These are phyloP conservation scores for Russula compacta DNA, from an alignment of 768 basidiomycete genomes.

Conservation along the genomic window DNA sequence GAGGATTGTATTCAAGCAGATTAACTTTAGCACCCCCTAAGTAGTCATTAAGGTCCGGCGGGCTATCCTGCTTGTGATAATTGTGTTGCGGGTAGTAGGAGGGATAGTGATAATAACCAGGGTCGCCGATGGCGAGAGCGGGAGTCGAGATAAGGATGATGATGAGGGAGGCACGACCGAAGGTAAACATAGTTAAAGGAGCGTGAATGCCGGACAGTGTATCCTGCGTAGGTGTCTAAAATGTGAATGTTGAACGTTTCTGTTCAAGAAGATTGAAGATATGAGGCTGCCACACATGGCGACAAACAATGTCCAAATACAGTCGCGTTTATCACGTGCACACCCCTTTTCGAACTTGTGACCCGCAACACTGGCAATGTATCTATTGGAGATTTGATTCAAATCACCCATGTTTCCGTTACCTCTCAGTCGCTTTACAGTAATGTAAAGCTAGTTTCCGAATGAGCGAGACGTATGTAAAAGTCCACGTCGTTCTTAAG, in stretches of 20 bases:
- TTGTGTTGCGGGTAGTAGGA: not conserved
- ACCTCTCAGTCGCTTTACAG: too few relatives aligned
- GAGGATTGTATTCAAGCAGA: not conserved
- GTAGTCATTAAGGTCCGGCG: not conserved
- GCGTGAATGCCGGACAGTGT: conserved; percentile 7
- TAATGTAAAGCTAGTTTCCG: not conserved
- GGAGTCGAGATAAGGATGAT: conserved; percentile 8
- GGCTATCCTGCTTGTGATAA: not conserved
- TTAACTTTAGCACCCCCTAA: not conserved
- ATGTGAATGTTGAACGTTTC: conserved; percentile 3
- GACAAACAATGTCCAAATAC: conserved; percentile 12
- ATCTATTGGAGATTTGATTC: too few relatives aligned
- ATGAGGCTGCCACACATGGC: too few relatives aligned
- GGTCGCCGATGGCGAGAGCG: not conserved
- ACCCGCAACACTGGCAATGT: not conserved
- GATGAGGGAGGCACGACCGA: conserved; percentile 6
- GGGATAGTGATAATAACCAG: conserved; percentile 1
- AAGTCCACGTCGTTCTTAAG: not conserved
- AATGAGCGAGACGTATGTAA: not conserved
- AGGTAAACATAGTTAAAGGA: conserved; percentile 14
- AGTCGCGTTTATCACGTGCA: conserved; percentile 8
- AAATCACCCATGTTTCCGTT: too few relatives aligned
- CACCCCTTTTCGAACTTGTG: not conserved
- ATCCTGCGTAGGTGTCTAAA: not conserved
- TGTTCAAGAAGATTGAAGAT: not conserved